phyloP scores from a whole-genome alignment of 2,329 filamentous ascomycete species.

The Claviceps fusiformis region DNA sequence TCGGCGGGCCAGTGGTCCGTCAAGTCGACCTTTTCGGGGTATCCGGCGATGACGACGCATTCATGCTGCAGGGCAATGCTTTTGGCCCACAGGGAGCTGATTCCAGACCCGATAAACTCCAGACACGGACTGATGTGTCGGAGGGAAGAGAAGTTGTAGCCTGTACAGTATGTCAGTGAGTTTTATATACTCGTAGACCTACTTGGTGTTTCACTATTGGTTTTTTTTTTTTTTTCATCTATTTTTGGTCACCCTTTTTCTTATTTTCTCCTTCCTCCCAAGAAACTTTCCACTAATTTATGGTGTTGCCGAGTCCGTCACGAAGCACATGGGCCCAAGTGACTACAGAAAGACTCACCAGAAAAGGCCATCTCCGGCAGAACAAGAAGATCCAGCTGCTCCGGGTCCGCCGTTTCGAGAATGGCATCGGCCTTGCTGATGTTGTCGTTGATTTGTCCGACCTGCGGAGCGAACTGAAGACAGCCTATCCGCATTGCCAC shows the following conservation, averaged over 20 bases:
- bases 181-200: too few species aligned
- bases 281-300: too few species aligned
- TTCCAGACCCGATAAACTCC: slow-evolving; percentile 51
- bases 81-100: slow-evolving; percentile 58
- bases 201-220: too few species aligned
- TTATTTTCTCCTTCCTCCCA: too few species aligned
- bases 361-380: slow-evolving; percentile 66
- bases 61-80: slow-evolving; percentile 50
- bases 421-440: slow-evolving; percentile 53
- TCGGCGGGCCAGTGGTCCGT: slow-evolving; percentile 33
- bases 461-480: slow-evolving; percentile 57
- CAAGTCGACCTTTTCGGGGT: slow-evolving; percentile 54
- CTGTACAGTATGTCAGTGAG: slow-evolving; percentile 23
- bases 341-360: slow-evolving; percentile 30
- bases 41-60: slow-evolving; percentile 58
- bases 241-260: too few species aligned
- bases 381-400: slow-evolving; percentile 55
- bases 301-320: too few species aligned
- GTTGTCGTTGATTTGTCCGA: slow-evolving; percentile 59
- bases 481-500: slow-evolving; percentile 49
- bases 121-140: slow-evolving; percentile 55
- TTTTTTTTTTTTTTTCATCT: too few species aligned
- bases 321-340: too few species aligned
- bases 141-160: slow-evolving; percentile 66
- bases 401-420: slow-evolving; percentile 35